Evolutionary conservation across 1,284 basidiomycete species (phyloP).

Genomic region (Anthracocystis walkeri): DNA sequence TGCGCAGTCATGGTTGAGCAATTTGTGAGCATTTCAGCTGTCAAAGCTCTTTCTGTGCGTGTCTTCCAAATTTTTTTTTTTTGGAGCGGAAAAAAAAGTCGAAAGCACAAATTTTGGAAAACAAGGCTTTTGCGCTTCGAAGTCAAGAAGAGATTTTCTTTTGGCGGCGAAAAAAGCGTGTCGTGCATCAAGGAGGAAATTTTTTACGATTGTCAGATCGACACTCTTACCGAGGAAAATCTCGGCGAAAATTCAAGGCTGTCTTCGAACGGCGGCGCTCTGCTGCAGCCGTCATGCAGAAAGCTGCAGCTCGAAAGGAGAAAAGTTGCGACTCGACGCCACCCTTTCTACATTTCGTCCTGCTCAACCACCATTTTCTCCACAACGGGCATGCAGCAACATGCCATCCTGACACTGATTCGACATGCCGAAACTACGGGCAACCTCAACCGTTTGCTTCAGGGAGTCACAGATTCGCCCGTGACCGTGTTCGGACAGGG

Average conservation of each 20-base stretch:
- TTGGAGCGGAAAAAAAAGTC: not conserved
- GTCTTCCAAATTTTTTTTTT: slow-evolving; percentile 14
- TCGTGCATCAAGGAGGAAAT: not conserved
- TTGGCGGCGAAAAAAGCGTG: not conserved
- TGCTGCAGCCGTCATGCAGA: not conserved
- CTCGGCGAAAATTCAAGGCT: not conserved
- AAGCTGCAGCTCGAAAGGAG: not conserved
- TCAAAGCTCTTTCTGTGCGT: not conserved
- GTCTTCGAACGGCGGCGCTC: not conserved
- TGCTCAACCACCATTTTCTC: too few species aligned
- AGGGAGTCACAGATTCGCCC: slow-evolving; percentile 64
- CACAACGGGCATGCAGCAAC: slow-evolving; percentile 20
- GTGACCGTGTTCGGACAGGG: slow-evolving; percentile 52
- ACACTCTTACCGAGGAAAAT: not conserved
- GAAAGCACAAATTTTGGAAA: slow-evolving; percentile 5
- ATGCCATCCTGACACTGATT: slow-evolving; percentile 58
- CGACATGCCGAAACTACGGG: slow-evolving; percentile 63
- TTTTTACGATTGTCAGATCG: not conserved
- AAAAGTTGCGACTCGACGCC: not conserved
- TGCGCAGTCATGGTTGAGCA: too few species aligned
- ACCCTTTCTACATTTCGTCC: not conserved
- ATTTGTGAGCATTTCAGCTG: not conserved
- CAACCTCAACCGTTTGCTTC: slow-evolving; percentile 63
- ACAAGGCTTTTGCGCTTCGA: not conserved
- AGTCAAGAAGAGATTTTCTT: not conserved